phyloP scores from a whole-genome alignment of 129 eudicot genomes.

The Rutidosis leptorrhynchoides region DNA sequence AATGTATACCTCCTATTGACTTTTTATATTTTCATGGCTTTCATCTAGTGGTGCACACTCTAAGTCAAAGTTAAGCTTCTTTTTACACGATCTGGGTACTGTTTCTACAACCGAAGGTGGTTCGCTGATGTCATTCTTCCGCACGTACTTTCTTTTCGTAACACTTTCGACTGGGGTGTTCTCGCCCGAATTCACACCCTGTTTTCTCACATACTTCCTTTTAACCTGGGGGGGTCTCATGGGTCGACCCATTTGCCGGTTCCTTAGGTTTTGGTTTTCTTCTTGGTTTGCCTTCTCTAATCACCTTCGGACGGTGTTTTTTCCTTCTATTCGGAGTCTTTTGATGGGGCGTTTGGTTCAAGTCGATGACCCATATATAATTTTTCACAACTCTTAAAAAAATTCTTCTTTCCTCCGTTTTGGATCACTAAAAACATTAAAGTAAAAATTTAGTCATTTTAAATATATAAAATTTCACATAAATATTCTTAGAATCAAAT shows the following conservation, averaged over 20 bases:
- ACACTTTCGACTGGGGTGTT: too few relatives aligned
- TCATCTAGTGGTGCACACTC: constrained; percentile 32
- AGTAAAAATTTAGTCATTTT: too few relatives aligned
- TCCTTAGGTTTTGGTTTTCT: constrained; percentile 45
- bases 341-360: constrained; percentile 66
- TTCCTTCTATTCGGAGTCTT: constrained; percentile 57
- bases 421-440: too few relatives aligned
- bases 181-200: constrained; percentile 28
- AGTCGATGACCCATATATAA: constrained; percentile 46
- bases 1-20: constrained; percentile 30
- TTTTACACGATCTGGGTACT: constrained; percentile 47
- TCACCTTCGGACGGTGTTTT: constrained; percentile 80
- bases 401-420: too few relatives aligned
- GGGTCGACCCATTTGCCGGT: constrained; percentile 24
- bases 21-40: constrained; percentile 19
- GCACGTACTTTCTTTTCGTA: constrained; percentile 69
- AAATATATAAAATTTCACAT: too few relatives aligned
- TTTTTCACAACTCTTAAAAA: too few relatives aligned
- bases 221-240: constrained; percentile 42
- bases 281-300: constrained; percentile 69
- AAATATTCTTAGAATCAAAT: too few relatives aligned
- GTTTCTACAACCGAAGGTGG: constrained; percentile 20
- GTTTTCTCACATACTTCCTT: constrained; percentile 72
- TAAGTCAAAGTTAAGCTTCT: constrained; percentile 53
- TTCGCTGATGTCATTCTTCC: constrained; percentile 41